A percentile compares a stretch with the other conserved stretches of the same genome.
Evolutionary conservation across 1,139 yeast species (phyloP).

Genomic region (Debaryomyces coudertii): DNA sequence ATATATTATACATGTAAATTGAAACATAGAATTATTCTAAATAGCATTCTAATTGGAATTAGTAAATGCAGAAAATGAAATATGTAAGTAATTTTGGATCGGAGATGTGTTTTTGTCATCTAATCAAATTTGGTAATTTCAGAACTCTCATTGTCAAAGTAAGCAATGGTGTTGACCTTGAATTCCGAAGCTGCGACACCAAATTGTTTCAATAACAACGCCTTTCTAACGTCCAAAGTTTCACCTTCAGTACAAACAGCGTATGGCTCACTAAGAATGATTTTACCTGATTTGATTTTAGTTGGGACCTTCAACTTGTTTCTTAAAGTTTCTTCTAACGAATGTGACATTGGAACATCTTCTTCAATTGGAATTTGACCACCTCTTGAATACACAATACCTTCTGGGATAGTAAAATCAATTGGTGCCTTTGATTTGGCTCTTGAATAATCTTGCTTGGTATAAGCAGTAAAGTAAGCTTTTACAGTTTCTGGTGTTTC

Average conservation of each 20-base stretch:
- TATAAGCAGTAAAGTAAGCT: constrained; percentile 78
- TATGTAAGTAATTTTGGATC: constrained; percentile 2
- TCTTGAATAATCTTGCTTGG: constrained; percentile 82
- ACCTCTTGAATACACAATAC: constrained; percentile 91
- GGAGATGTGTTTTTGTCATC: background rate
- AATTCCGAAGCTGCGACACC: constrained; percentile 95
- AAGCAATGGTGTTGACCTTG: constrained; percentile 77
- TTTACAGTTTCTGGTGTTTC: constrained; percentile 83
- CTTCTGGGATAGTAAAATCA: constrained; percentile 83
- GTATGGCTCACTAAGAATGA: constrained; percentile 73
- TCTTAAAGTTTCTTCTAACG: constrained; percentile 90
- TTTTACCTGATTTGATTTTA: constrained; percentile 85
- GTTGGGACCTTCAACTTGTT: constrained; percentile 90
- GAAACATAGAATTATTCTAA: constrained; percentile 7
- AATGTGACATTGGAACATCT: constrained; percentile 95
- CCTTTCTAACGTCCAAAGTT: constrained; percentile 84
- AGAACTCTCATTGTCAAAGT: constrained; percentile 61
- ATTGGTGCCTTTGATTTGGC: constrained; percentile 86
- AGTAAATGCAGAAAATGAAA: constrained; percentile 6
- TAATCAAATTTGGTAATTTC: constrained; percentile 31
- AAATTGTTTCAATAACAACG: constrained; percentile 88
- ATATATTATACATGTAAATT: constrained; percentile 8
- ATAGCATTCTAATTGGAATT: constrained; percentile 6
- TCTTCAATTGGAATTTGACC: constrained; percentile 89
- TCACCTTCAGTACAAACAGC: constrained; percentile 82